phyloP scores from a whole-genome alignment of 1,139 yeast species.

The Pichia sp. region DNA sequence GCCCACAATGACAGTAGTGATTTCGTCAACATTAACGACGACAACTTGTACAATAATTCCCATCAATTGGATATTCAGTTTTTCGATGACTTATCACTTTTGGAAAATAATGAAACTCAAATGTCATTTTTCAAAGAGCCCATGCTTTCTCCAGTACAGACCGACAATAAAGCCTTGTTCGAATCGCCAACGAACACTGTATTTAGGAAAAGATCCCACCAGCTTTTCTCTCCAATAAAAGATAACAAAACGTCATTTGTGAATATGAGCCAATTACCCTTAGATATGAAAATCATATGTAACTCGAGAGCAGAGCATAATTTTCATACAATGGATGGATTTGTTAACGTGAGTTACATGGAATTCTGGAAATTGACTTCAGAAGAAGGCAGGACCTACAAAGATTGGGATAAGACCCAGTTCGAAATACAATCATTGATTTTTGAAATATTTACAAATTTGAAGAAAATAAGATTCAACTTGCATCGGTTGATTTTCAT shows the following conservation, averaged over 20 bases:
- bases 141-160: conserved; percentile 13
- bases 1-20: background rate
- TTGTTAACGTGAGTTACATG: conserved; percentile 24
- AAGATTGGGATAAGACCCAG: conserved; percentile 27
- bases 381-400: conserved; percentile 23
- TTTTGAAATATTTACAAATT: conserved; percentile 22
- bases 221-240: background rate
- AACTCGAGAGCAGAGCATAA: conserved; percentile 28
- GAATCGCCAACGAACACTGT: conserved; percentile 13
- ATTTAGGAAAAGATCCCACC: background rate
- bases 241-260: background rate
- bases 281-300: conserved; percentile 23
- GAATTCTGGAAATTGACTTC: conserved; percentile 29
- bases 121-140: conserved; percentile 12
- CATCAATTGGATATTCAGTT: background rate
- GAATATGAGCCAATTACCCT: conserved; percentile 16
- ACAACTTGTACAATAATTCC: background rate
- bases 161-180: conserved; percentile 2
- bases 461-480: conserved; percentile 33
- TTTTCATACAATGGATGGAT: conserved; percentile 22
- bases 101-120: conserved; percentile 1
- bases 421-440: conserved; percentile 28
- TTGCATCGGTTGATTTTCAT: conserved; percentile 54
- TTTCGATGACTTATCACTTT: conserved; percentile 1
- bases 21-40: background rate